Base-by-base conservation (phyloP, 2,329 filamentous ascomycete species). In the Diplodia corticola region DNA sequence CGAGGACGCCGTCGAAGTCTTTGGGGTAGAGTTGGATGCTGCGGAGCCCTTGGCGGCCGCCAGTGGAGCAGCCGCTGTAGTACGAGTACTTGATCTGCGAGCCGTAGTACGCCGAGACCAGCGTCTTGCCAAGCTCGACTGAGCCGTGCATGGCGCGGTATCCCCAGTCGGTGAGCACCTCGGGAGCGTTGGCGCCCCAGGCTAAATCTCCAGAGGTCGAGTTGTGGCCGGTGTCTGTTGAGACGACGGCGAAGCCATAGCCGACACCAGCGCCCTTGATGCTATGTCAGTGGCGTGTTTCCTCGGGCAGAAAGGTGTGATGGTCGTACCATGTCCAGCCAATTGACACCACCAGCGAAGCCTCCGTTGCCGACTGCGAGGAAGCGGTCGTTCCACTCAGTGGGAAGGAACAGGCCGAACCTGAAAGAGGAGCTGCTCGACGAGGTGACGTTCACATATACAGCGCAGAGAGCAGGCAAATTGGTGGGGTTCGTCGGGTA, bases 21-120 rank as follows among this genome's bases (percentile, higher is more conserved):
- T 82, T 76, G 0, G 86, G 85, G 67, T 81, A 87, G 15, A 76
- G 71, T 69, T 88, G 81, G 0, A 84, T 81, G 6, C 82, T 80
- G 63, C 84, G 84, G 37, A 86, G 76, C 3, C 85, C 86, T 76
- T 88, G 84, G 0, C 86, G 79, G 0, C 87, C 86, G 6, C 87
- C 87, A 0, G 84, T 83, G 0, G 85, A 88, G 70, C 86, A 88
- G 7, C 86, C 86, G 2, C 83, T 71, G 68, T 83, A 88, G 73
- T 88, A 88, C 12, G 51, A 59, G 53, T 65, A 65, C 28, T 59
- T 50, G 51, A 65, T 59, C 10, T 74, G 70, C 9, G 71, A 77
- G 2, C 75, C 73, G 69, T 87, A 87, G 74, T 83, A 87, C 0
- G 76, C 74, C 35, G 81, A 70, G 1, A 80, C 78, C 12, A 87